These are phyloP conservation scores for Aspergillus panamensis DNA, from an alignment of 495 filamentous ascomycete species.

Conservation along the genomic window DNA sequence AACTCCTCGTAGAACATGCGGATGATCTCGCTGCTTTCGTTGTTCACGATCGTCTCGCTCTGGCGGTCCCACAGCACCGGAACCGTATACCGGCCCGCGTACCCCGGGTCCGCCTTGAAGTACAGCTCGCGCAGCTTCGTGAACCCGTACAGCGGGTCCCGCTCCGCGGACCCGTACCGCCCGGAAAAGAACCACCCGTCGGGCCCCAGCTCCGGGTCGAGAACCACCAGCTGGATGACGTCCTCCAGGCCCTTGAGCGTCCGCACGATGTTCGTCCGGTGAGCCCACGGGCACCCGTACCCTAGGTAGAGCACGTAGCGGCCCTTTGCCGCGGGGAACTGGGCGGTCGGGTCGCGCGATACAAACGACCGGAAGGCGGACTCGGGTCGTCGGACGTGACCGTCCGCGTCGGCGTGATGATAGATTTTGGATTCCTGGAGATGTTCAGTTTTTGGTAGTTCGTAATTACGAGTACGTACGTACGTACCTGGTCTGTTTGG, in stretches of 20 bases:
- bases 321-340: slow-evolving; percentile 69
- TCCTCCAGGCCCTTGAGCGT: slow-evolving; percentile 76
- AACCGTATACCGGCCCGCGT: slow-evolving; percentile 74
- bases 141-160: slow-evolving; percentile 64
- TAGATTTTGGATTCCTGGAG: slow-evolving; percentile 22
- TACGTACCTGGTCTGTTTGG: no score
- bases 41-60: slow-evolving; percentile 69
- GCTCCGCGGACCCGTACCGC: slow-evolving; percentile 49
- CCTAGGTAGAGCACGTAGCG: slow-evolving; percentile 80
- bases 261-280: slow-evolving; percentile 69
- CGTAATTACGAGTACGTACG: no score
- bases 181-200: slow-evolving; percentile 75
- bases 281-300: slow-evolving; percentile 79
- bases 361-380: slow-evolving; percentile 49
- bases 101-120: slow-evolving; percentile 62
- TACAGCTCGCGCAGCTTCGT: slow-evolving; percentile 68
- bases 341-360: slow-evolving; percentile 49
- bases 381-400: slow-evolving; percentile 48
- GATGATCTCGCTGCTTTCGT: slow-evolving; percentile 83
- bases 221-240: slow-evolving; percentile 63
- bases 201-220: slow-evolving; percentile 63
- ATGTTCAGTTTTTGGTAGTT: background rate
- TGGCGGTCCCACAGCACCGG: slow-evolving; percentile 77
- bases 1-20: slow-evolving; percentile 63
- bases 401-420: slow-evolving; percentile 44